Evolutionary conservation across 2,329 filamentous ascomycete genomes (phyloP).

Genomic region (Xylaria hypoxylon): DNA sequence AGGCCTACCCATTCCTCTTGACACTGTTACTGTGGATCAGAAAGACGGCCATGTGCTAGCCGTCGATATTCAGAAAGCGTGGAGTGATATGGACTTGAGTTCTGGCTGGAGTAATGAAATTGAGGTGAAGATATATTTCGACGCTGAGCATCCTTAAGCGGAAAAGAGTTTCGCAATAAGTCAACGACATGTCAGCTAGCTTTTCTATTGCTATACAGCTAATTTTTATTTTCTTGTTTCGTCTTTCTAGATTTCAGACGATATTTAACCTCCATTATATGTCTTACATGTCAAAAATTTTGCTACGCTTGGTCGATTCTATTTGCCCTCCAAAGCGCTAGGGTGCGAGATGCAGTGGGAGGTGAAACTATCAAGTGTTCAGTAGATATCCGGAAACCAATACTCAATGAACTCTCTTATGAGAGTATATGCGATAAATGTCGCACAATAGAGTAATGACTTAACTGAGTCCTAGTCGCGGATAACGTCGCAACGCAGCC

Average conservation of each 20-base stretch:
- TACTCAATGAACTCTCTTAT: neutral
- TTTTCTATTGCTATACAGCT: neutral
- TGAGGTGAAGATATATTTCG: slow-evolving; percentile 71
- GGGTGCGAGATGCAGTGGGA: no score
- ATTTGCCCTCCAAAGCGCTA: no score
- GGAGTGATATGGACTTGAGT: slow-evolving; percentile 77
- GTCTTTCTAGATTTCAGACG: neutral
- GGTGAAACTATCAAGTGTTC: no score
- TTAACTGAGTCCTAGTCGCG: neutral
- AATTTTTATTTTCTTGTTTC: no score
- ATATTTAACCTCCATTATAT: neutral
- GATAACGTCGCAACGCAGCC: no score
- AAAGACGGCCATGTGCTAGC: slow-evolving; percentile 72
- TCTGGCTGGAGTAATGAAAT: slow-evolving; percentile 86
- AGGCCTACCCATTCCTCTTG: slow-evolving; percentile 73
- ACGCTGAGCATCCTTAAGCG: slow-evolving; percentile 51
- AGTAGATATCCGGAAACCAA: neutral
- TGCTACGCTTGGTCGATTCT: no score
- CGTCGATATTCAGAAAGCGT: slow-evolving; percentile 81
- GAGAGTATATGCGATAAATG: neutral
- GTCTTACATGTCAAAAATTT: neutral
- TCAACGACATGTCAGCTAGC: neutral
- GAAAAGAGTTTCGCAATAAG: neutral
- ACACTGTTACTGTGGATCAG: slow-evolving; percentile 71
- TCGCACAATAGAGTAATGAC: neutral